Percentiles rank a stretch among this genome's conserved stretches.
phyloP scores from a whole-genome alignment of 768 basidiomycete genomes.

The Tephrocybe sp. region DNA sequence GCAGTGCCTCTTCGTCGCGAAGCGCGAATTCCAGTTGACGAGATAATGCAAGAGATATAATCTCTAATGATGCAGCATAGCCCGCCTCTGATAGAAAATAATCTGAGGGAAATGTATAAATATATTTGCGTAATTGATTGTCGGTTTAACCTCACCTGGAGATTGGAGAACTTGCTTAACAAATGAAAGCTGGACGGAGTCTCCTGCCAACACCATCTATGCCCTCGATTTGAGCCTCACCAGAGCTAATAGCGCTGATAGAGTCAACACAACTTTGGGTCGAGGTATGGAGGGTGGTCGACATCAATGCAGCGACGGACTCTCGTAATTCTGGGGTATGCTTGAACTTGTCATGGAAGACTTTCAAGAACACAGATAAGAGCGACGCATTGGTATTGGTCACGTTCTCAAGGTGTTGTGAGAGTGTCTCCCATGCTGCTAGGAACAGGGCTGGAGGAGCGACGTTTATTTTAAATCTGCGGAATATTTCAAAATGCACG shows the following conservation, averaged over 20 bases:
- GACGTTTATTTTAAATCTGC: background rate
- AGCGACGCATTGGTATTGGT: conserved; percentile 27
- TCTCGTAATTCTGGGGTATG: conserved; percentile 23
- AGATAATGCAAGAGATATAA: conserved; percentile 34
- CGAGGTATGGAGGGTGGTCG: conserved; percentile 32
- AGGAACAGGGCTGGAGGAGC: conserved; percentile 42
- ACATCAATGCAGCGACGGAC: conserved; percentile 28
- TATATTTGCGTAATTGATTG: conserved; percentile 11
- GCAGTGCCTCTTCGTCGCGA: conserved; percentile 23
- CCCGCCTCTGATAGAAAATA: conserved; percentile 36
- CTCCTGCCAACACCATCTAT: conserved; percentile 24
- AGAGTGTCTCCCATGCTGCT: conserved; percentile 47
- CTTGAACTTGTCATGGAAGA: conserved; percentile 41
- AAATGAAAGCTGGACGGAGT: conserved; percentile 28
- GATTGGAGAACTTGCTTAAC: conserved; percentile 38
- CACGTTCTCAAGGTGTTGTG: conserved; percentile 25
- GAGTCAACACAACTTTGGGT: conserved; percentile 27
- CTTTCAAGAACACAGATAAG: conserved; percentile 46
- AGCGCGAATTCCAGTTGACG: conserved; percentile 33
- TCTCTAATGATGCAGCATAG: conserved; percentile 30
- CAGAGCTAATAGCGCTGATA: background rate
- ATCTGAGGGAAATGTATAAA: conserved; percentile 18
- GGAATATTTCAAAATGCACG: conserved; percentile 1
- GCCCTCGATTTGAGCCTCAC: background rate
- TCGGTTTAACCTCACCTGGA: conserved; percentile 31